Percentiles rank a stretch among this genome's conserved stretches.
Conservation (phyloP, 176 grass and related monocot genomes). For the Musa itinerans region DNA sequence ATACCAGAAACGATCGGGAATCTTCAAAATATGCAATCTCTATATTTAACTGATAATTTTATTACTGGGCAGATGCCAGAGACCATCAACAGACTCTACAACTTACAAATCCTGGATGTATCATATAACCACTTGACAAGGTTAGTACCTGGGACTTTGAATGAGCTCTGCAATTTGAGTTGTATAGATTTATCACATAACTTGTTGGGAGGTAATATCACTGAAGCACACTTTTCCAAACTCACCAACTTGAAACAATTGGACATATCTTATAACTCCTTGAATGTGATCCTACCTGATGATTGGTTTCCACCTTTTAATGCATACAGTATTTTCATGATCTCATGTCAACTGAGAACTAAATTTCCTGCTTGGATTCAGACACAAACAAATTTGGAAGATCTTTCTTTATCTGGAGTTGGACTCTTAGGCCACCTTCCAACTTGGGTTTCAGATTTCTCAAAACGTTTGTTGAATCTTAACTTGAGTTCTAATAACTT, state of each 20-base stretch:
- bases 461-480: no score
- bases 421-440: no score
- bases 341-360: neutral
- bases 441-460: no score
- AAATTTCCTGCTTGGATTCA: constrained; percentile 8
- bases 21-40: neutral
- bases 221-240: constrained; percentile 9
- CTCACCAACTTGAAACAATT: constrained; percentile 13
- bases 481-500: no score
- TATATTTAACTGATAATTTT: no score
- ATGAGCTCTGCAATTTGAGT: neutral
- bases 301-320: constrained; percentile 1
- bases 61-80: neutral
- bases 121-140: neutral
- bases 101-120: neutral
- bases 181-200: neutral
- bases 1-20: no score
- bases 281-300: constrained; percentile 8
- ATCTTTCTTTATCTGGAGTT: no score
- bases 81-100: neutral
- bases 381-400: neutral
- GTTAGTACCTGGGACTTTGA: neutral
- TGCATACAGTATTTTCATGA: neutral
- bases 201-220: constrained; percentile 13
- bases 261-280: constrained; percentile 20